Percentiles rank a stretch among this genome's conserved stretches.
These are phyloP conservation scores for Boletus patriciae DNA, from an alignment of 768 basidiomycete species.

Conservation along the genomic window DNA sequence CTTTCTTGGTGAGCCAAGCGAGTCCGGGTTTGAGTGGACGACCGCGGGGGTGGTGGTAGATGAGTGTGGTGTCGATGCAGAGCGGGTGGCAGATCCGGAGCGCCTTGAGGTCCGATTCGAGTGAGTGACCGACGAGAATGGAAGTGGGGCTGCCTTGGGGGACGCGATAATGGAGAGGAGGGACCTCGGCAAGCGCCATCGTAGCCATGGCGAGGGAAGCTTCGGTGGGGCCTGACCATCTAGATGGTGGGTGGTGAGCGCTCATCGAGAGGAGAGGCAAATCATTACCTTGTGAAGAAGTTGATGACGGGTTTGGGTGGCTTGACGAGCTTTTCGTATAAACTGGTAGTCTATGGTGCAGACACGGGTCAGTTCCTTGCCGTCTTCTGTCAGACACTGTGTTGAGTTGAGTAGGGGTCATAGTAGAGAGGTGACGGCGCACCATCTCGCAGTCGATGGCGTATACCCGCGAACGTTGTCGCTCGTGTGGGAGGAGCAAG, in stretches of 20 bases:
- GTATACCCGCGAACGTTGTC: slow-evolving; percentile 54
- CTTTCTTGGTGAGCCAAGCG: slow-evolving; percentile 96
- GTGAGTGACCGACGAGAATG: no score
- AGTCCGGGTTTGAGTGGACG: slow-evolving; percentile 92
- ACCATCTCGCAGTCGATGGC: slow-evolving; percentile 99
- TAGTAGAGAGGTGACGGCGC: slow-evolving; percentile 16
- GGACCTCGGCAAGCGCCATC: slow-evolving; percentile 78
- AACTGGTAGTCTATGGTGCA: slow-evolving; percentile 79
- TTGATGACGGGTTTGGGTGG: slow-evolving; percentile 82
- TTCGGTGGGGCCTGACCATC: slow-evolving; percentile 93
- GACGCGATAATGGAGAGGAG: slow-evolving; percentile 63
- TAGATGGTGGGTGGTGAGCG: slow-evolving; percentile 24
- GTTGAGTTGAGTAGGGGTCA: neutral
- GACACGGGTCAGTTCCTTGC: slow-evolving; percentile 85
- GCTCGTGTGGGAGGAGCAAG: slow-evolving; percentile 31
- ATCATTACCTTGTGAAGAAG: slow-evolving; percentile 79
- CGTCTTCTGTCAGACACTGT: slow-evolving; percentile 86
- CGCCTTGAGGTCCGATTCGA: slow-evolving; percentile 95
- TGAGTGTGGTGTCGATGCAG: slow-evolving; percentile 88
- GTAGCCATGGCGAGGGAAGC: slow-evolving; percentile 66
- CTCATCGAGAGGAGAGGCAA: neutral
- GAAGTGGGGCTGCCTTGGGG: slow-evolving; percentile 45
- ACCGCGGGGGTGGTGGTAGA: slow-evolving; percentile 92
- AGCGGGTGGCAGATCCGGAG: slow-evolving; percentile 86
- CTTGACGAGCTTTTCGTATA: slow-evolving; percentile 90